Conservation (phyloP, 495 filamentous ascomycete species). For the Aspergillus diversus region DNA sequence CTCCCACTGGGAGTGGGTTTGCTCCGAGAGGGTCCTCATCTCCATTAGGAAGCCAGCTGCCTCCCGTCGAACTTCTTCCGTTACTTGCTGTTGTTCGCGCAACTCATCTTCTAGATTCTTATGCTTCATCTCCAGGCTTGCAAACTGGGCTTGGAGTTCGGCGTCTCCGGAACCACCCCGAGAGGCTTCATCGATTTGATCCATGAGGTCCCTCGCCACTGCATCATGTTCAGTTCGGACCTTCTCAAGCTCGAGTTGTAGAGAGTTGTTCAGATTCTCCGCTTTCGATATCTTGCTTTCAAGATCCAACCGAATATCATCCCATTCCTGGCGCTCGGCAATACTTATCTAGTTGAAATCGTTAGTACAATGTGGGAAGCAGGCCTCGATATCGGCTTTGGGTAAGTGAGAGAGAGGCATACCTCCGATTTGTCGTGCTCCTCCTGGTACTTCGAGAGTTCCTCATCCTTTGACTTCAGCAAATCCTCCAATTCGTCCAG, state of each 20-base stretch:
- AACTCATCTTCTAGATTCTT: conserved; percentile 71
- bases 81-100: conserved; percentile 77
- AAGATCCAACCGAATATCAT: conserved; percentile 69
- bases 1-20: conserved; percentile 76
- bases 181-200: conserved; percentile 62
- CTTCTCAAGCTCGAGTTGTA: conserved; percentile 77
- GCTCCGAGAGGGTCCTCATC: conserved; percentile 83
- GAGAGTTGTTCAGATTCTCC: conserved; percentile 72
- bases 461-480: conserved; percentile 55
- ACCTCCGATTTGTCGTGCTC: conserved; percentile 52
- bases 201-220: conserved; percentile 64
- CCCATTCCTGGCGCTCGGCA: conserved; percentile 68
- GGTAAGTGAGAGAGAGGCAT: not conserved
- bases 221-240: conserved; percentile 67
- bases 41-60: conserved; percentile 83
- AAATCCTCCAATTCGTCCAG: conserved; percentile 64
- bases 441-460: conserved; percentile 43
- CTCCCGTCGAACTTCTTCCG: conserved; percentile 84
- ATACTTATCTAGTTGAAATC: conserved; percentile 37
- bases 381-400: not conserved
- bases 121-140: conserved; percentile 72
- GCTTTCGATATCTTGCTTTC: conserved; percentile 80
- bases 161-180: conserved; percentile 39
- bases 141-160: conserved; percentile 58
- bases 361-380: conserved; percentile 10